Evolutionary conservation across 192 early-diverging fungal genomes (phyloP), one percentile per base, ranked within the genome.

Genomic region (Gonapodya prolifera): DNA sequence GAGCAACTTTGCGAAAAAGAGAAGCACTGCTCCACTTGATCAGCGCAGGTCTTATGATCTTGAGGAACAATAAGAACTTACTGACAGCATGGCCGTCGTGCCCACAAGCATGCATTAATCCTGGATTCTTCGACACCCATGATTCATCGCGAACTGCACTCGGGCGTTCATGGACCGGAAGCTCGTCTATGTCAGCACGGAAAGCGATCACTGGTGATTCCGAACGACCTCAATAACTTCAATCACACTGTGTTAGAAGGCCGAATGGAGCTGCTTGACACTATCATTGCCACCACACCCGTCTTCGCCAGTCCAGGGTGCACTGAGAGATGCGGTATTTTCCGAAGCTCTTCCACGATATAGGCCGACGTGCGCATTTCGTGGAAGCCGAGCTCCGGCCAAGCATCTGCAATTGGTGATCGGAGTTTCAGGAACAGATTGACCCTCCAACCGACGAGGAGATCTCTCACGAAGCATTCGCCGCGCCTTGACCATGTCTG

Each of bases 21-120:
- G 45, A 8, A 69, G 45, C 45, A 69, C 45, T 69, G 45, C 13
- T n/a, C 45, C n/a, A n/a, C n/a, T n/a, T n/a, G n/a, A n/a, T n/a
- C n/a, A n/a, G n/a, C n/a, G n/a, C n/a, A n/a, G n/a, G n/a, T n/a
- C n/a, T n/a, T n/a, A n/a, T n/a, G n/a, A n/a, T n/a, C n/a, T n/a
- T n/a, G n/a, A n/a, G n/a, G n/a, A n/a, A n/a, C n/a, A n/a, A n/a
- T n/a, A n/a, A n/a, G n/a, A n/a, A n/a, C n/a, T n/a, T n/a, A n/a
- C n/a, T 69, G 45, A n/a, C 45, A n/a, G n/a, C 45, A 69, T 69
- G 45, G 45, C 45, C 45, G 45, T 69, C 45, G 45, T 69, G 45
- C 13, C 45, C 45, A 69, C 45, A 69, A 69, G 45, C 45, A 69
- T 69, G 45, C 45, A 69, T 69, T n/a, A 69, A 8, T 8, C 45